Base-by-base conservation (phyloP, 176 grass and related monocot species). In the Urochloa ruziziensis region DNA sequence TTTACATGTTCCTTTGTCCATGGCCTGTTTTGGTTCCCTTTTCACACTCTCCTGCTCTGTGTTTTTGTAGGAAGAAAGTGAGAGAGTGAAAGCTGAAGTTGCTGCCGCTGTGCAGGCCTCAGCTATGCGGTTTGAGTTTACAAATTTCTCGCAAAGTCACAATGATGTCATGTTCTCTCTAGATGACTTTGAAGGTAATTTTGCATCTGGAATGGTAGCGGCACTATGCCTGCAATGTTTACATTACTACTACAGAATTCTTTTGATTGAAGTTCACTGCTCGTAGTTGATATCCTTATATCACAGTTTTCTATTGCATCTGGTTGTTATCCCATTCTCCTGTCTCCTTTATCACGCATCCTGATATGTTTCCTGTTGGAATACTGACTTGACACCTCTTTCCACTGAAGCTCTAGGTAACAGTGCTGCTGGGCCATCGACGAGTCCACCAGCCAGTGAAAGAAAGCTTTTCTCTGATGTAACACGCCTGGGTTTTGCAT, bases 121-220 rank as follows among this genome's bases (percentile, higher is more conserved):
- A 82, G 87, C 86, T 27, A 77, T 88, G 87, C 71, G 74, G 68
- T 89, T 88, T 80, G 93, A 87, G 79, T 78, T 34, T 62, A 35
- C 56, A 81, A 87, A 67, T 65, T 92, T 87, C 68, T 90, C 87
- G 40, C 76, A 67, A 0, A 83, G 73, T 43, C 87, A 70, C 12
- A 92, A 86, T 0, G 80, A 96, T 85, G 81, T 94, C 28, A 72
- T 87, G 62, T 99, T 99, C 83, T 96, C 93, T 84, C 89, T 86
- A n/a, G 96, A 99, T 85, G 96, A 99, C 48, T 99, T 99, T 44
- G 91, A 96, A 99, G 96, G 96, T 99, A 83, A 71, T 47, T 60
- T 60, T 70, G 35, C 64, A 44, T 46, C 70, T 78, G 7, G 10
- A 12, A 57, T 59, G 12, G 37, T 10, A 24, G 67, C 23, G 12